These are phyloP conservation scores for Pseudisothecium myosuroides DNA, from an alignment of 225 moss, liverwort and hornwort species.

Conservation along the genomic window DNA sequence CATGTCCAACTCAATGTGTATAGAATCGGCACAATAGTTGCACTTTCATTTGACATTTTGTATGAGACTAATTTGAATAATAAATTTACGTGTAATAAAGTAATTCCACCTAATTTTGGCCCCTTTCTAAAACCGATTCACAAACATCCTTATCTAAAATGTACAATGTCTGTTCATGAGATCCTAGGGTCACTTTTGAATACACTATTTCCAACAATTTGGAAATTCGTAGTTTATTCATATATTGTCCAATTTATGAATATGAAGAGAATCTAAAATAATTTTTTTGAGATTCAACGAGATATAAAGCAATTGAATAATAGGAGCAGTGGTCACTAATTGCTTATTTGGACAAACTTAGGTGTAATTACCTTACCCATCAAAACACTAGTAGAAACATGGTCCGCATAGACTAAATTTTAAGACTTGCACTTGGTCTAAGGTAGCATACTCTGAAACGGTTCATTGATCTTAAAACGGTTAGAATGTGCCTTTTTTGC, in stretches of 20 bases:
- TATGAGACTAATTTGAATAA: too few species aligned
- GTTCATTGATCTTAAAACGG: too few species aligned
- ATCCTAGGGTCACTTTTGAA: not conserved
- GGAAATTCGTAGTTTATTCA: not conserved
- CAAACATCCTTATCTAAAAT: not conserved
- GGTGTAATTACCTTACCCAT: not conserved
- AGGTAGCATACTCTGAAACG: too few species aligned
- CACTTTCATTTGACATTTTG: too few species aligned
- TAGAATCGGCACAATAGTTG: too few species aligned
- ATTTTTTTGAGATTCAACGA: not conserved
- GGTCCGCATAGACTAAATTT: rapidly evolving
- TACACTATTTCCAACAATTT: not conserved
- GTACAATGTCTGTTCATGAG: not conserved
- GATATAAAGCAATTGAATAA: not conserved
- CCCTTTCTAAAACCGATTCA: not conserved
- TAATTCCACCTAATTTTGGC: too few species aligned
- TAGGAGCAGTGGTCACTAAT: rapidly evolving
- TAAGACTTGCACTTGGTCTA: not conserved
- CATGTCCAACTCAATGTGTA: too few species aligned
- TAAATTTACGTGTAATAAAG: too few species aligned
- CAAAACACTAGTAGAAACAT: not conserved
- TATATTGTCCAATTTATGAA: not conserved
- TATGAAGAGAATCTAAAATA: not conserved
- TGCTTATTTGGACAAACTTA: not conserved
- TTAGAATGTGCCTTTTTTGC: too few species aligned